Conservation (phyloP, 495 filamentous ascomycete species). For the Rusavskia elegans region DNA sequence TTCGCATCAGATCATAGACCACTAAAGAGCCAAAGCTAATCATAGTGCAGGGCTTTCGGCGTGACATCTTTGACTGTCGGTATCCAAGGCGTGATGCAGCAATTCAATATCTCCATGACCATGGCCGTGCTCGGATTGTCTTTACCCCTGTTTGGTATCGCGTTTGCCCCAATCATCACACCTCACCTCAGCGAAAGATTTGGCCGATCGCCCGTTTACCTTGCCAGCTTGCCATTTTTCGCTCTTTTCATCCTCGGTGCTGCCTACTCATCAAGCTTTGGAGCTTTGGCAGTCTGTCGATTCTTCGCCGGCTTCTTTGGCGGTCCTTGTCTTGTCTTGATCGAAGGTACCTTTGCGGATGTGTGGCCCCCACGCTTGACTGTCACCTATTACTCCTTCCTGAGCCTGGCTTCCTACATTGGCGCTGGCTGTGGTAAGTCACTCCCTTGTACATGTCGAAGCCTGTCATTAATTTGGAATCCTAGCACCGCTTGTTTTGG, state of each 20-base stretch:
- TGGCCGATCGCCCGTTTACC: constrained; percentile 22
- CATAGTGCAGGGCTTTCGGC: constrained; percentile 25
- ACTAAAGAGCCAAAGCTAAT: not conserved
- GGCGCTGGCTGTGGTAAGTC: constrained; percentile 20
- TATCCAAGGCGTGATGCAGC: constrained; percentile 19
- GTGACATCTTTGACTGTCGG: constrained; percentile 33
- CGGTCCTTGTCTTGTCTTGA: constrained; percentile 26
- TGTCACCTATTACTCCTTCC: constrained; percentile 21
- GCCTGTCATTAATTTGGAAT: not conserved
- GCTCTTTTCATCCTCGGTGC: constrained; percentile 24
- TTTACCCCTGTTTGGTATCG: constrained; percentile 22
- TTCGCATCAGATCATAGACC: not conserved
- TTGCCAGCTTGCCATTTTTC: constrained; percentile 17
- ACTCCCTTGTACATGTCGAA: not conserved
- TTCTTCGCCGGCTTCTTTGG: constrained; percentile 28
- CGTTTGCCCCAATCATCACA: constrained; percentile 23
- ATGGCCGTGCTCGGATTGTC: constrained; percentile 28
- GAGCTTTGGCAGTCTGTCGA: constrained; percentile 20
- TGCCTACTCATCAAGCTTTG: constrained; percentile 16
- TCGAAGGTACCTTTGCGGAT: constrained; percentile 31
- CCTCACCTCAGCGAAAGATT: constrained; percentile 23
- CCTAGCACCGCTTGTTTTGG: constrained; percentile 21
- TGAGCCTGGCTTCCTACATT: constrained; percentile 18
- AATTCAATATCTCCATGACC: constrained; percentile 28
- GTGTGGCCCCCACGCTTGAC: constrained; percentile 21